A percentile compares a stretch with the other conserved stretches of the same genome.
These are phyloP conservation scores for Cytospora piceicola DNA, from an alignment of 2,329 filamentous ascomycete species.

Conservation along the genomic window DNA sequence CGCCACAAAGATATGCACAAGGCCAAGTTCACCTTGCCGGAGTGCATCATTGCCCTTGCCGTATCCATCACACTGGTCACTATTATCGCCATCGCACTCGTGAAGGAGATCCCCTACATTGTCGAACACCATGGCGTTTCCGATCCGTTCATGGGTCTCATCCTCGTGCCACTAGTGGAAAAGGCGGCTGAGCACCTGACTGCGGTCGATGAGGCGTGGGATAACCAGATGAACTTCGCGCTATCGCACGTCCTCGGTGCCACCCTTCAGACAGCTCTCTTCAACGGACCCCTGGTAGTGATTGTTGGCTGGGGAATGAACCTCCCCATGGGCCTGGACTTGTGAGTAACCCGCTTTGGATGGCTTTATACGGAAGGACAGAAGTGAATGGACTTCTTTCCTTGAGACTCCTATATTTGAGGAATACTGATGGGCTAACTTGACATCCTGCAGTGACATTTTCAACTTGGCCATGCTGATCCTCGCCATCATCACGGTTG, in stretches of 20 bases:
- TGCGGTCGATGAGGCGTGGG: conserved; percentile 82
- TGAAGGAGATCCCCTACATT: conserved; percentile 59
- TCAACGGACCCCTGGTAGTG: conserved; percentile 83
- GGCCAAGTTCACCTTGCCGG: conserved; percentile 63
- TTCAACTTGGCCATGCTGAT: conserved; percentile 85
- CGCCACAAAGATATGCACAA: conserved; percentile 53
- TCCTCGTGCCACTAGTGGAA: conserved; percentile 80
- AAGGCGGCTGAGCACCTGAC: conserved; percentile 87
- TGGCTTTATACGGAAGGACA: background rate
- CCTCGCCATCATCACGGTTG: conserved; percentile 82
- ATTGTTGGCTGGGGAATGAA: conserved; percentile 80
- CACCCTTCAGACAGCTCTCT: conserved; percentile 85
- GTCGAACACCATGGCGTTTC: conserved; percentile 29
- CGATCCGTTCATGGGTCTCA: conserved; percentile 61
- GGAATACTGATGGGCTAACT: background rate
- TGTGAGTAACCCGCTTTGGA: conserved; percentile 42
- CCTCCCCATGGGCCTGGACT: conserved; percentile 76
- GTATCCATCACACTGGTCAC: conserved; percentile 42
- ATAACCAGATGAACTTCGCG: conserved; percentile 83
- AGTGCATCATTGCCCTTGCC: conserved; percentile 59
- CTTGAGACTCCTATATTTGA: background rate
- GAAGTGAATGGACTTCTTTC: background rate
- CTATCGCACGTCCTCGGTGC: conserved; percentile 84
- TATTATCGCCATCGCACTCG: conserved; percentile 58
- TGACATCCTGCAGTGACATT: conserved; percentile 54